A percentile compares a stretch with the other conserved stretches of the same genome.
These are phyloP conservation scores for Cladosporium sp. DNA, from an alignment of 2,329 filamentous ascomycete genomes.

Conservation along the genomic window DNA sequence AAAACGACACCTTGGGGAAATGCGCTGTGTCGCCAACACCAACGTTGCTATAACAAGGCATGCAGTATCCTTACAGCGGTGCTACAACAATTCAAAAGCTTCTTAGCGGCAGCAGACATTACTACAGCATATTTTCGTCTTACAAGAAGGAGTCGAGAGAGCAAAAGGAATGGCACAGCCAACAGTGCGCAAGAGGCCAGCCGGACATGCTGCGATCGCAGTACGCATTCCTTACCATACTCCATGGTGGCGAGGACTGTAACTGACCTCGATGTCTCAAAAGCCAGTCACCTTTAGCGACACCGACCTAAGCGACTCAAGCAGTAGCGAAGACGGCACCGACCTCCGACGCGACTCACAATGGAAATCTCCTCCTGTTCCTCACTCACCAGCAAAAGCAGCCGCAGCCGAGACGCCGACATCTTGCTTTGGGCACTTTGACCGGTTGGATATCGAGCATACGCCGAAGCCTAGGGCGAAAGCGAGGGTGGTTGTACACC, in stretches of 20 bases:
- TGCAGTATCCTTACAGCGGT: neutral
- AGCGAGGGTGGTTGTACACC: slow-evolving; percentile 4
- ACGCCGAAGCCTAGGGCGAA: neutral
- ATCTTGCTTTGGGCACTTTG: slow-evolving; percentile 13
- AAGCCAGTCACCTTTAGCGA: neutral
- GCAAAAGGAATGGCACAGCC: neutral
- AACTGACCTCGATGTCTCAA: neutral
- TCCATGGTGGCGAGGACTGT: too few relatives aligned
- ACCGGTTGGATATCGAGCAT: slow-evolving; percentile 2
- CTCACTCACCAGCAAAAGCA: neutral
- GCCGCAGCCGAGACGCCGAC: neutral
- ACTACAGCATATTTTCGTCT: neutral
- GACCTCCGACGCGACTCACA: slow-evolving; percentile 8
- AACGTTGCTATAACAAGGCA: neutral
- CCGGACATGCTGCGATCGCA: neutral
- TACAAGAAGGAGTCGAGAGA: neutral
- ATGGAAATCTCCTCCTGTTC: neutral
- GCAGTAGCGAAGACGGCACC: neutral
- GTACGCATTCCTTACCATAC: neutral
- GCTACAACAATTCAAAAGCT: neutral
- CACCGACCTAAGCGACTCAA: neutral
- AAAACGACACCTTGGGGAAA: neutral
- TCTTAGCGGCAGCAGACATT: neutral
- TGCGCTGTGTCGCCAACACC: neutral
- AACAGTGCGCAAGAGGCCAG: neutral